A percentile compares a stretch with the other conserved stretches of the same genome.
phyloP scores from a whole-genome alignment of 768 basidiomycete species.

The Mycena polygramma region DNA sequence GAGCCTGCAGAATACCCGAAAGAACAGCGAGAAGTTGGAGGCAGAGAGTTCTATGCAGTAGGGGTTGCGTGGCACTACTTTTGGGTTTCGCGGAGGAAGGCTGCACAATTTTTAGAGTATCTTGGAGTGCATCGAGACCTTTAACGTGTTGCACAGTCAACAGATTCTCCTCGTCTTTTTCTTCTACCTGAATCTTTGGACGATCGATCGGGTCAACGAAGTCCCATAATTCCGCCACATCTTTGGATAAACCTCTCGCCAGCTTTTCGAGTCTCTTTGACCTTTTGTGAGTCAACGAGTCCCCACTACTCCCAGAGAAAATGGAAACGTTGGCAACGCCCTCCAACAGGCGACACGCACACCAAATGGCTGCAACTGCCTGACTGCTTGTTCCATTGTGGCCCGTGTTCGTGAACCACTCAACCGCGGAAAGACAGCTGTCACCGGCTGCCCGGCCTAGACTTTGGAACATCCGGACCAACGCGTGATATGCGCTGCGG shows the following conservation, averaged over 20 bases:
- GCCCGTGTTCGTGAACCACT: conserved; percentile 81
- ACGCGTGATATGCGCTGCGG: conserved; percentile 61
- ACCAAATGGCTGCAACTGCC: conserved; percentile 86
- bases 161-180: conserved; percentile 51
- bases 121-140: conserved; percentile 74
- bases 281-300: conserved; percentile 44
- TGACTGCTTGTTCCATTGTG: conserved; percentile 56
- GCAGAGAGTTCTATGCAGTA: conserved; percentile 77
- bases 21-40: conserved; percentile 82
- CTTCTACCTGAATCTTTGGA: conserved; percentile 37
- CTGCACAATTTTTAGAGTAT: conserved; percentile 65
- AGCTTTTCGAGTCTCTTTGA: conserved; percentile 74
- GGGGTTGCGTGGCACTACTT: conserved; percentile 58
- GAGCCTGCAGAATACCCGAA: conserved; percentile 78
- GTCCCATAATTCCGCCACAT: conserved; percentile 82
- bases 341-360: conserved; percentile 80
- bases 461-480: conserved; percentile 80
- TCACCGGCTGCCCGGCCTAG: conserved; percentile 80
- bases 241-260: conserved; percentile 71
- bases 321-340: conserved; percentile 71
- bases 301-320: conserved; percentile 43
- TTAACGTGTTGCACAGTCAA: conserved; percentile 71
- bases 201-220: conserved; percentile 48
- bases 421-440: conserved; percentile 78
- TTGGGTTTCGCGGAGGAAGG: conserved; percentile 45